Base-by-base conservation (phyloP, 2,329 filamentous ascomycete genomes). In the Graphiopsis chlorocephala region DNA sequence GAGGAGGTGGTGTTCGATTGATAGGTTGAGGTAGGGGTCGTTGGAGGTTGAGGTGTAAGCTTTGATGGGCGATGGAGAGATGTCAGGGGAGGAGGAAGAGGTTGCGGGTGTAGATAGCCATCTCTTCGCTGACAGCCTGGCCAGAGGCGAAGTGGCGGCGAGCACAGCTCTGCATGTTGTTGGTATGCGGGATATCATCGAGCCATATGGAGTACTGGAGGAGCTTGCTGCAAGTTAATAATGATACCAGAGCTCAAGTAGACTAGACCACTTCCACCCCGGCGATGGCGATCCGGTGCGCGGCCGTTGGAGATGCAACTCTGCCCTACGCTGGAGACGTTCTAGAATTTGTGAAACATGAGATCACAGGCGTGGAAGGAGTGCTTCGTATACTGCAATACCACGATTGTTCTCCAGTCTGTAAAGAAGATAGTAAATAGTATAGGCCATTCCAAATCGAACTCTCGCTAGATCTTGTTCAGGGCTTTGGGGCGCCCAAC, bases 1-100 rank as follows among this genome's bases (percentile, higher is more conserved):
- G 8, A 98, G 86, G 31, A 99, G 88, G 76, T 91, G 89, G 76
- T 98, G 92, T 81, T 99, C 95, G 72, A 97, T 89, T 33, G 93
- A 93, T 65, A 99, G 91, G 78, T 99, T 99, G 71, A 96, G 81
- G 76, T 90, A 94, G 4, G 95, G 93, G 74, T 96, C 86, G 59
- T 79, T 80, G 63, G 87, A 90, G 64, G 71, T 74, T 12, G 81
- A 83, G 38, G 82, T 69, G 72, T 83, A 83, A 68, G 77, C 78
- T 70, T 82, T 80, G 38, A 82, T 72, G 26, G 74, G 72, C 14
- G 66, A 55, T 14, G 67, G 62, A 52, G 74, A 65, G 28, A 25
- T 53, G 15, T 67, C 64, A 29, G 69, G 60, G 67, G 70, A 65
- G 64, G 25, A 29, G 20, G 55, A 29, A 26, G 53, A 56, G 10